Conservation (phyloP, 345 rosid species). For the Syzygium oleosum region DNA sequence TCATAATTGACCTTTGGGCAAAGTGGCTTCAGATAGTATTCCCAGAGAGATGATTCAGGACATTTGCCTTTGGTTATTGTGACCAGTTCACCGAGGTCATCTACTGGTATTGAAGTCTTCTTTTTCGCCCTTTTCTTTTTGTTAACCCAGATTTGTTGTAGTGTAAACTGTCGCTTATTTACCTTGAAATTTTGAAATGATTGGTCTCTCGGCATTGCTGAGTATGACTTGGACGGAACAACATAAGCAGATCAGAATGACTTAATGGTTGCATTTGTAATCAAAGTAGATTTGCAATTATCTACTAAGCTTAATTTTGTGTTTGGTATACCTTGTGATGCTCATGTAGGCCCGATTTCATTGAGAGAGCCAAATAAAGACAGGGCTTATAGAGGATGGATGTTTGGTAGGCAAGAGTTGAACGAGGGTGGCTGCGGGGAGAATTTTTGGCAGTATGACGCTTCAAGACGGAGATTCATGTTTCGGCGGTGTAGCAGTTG, state of each 20-base stretch:
- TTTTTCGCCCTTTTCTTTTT: not conserved
- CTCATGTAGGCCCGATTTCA: not conserved
- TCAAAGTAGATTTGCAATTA: not conserved
- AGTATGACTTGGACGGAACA: not conserved
- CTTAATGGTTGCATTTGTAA: not conserved
- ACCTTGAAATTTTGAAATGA: not conserved
- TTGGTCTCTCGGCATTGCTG: not conserved
- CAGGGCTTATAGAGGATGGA: not conserved
- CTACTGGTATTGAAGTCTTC: not conserved
- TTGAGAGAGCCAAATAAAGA: not conserved
- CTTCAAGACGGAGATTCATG: not conserved
- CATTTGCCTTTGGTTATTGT: not conserved
- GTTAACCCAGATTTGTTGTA: not conserved
- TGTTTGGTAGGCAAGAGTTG: not conserved
- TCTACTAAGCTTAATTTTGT: not conserved
- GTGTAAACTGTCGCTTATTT: not conserved
- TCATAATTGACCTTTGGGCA: not conserved
- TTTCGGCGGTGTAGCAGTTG: not conserved
- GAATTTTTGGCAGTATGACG: not conserved
- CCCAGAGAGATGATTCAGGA: not conserved
- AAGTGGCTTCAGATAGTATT: not conserved
- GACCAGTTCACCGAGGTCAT: not conserved
- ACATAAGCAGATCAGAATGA: not conserved
- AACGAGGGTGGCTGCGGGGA: not conserved
- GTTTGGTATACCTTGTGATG: not conserved